Conservation (phyloP, 2,329 filamentous ascomycete species). For the Pestalotiopsis fici region DNA sequence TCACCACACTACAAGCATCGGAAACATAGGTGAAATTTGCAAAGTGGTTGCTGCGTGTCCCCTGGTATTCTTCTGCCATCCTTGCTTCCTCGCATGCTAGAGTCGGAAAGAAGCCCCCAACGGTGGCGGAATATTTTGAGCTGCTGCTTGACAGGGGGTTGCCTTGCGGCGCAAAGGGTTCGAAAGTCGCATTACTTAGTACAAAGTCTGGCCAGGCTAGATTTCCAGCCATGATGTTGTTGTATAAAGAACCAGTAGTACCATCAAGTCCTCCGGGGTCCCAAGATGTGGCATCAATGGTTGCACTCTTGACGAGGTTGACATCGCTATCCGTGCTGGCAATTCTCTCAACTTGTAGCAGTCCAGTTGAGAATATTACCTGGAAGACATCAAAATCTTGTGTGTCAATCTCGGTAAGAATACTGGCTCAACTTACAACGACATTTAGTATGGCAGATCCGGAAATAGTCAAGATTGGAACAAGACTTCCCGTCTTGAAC, state of each 20-base stretch:
- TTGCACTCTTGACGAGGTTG: neutral
- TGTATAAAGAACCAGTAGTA: neutral
- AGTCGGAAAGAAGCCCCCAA: neutral
- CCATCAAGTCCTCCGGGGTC: neutral
- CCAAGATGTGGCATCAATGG: neutral
- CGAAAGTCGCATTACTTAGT: neutral
- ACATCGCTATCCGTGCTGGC: neutral
- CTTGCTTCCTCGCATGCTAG: neutral
- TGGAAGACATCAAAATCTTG: neutral
- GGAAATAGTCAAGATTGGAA: neutral
- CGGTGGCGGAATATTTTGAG: neutral
- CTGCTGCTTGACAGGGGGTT: neutral
- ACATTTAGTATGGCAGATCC: neutral
- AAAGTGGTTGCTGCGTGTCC: neutral
- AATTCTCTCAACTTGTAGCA: constrained; percentile 1
- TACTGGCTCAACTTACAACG: neutral
- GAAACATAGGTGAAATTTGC: neutral
- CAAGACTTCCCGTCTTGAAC: neutral
- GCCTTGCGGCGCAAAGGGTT: neutral
- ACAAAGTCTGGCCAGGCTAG: neutral
- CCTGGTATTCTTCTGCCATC: neutral
- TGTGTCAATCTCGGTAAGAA: neutral
- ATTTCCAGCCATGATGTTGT: neutral
- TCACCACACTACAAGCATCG: neutral
- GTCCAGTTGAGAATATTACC: neutral